Evolutionary conservation across 805 yeast species (phyloP).

Genomic region (Ogataea nakhonphanomensis): DNA sequence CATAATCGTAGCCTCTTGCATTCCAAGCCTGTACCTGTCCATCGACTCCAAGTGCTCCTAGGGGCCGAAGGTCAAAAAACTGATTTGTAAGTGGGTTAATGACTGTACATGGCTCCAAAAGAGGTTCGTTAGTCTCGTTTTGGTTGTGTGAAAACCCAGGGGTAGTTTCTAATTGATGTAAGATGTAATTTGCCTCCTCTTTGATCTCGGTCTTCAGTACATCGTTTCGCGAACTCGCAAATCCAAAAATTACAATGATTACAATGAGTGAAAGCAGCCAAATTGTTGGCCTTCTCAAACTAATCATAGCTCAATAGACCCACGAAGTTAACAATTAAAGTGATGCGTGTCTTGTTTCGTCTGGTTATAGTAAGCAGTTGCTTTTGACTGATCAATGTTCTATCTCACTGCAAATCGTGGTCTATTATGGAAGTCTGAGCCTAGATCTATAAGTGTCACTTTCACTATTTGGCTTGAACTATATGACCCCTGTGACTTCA

Average conservation of each 20-base stretch:
- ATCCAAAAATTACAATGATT: background rate
- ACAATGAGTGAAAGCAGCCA: background rate
- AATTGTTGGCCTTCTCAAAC: background rate
- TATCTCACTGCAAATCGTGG: too few species aligned
- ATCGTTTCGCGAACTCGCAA: slow-evolving; percentile 31
- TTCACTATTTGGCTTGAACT: too few species aligned
- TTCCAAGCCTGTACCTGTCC: slow-evolving; percentile 50
- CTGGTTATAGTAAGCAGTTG: too few species aligned
- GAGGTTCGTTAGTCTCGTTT: slow-evolving; percentile 11
- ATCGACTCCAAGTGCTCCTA: slow-evolving; percentile 32
- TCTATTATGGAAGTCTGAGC: too few species aligned
- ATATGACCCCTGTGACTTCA: too few species aligned
- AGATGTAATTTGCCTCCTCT: slow-evolving; percentile 16
- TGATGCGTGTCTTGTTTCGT: background rate
- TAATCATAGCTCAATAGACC: background rate
- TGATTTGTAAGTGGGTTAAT: slow-evolving; percentile 42
- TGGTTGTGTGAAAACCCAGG: background rate
- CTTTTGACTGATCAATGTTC: too few species aligned
- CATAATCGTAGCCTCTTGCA: slow-evolving; percentile 67
- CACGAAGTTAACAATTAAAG: background rate
- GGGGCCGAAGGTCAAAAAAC: slow-evolving; percentile 42
- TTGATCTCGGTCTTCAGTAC: slow-evolving; percentile 7
- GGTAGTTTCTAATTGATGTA: slow-evolving; percentile 8
- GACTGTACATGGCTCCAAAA: slow-evolving; percentile 40
- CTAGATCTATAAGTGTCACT: too few species aligned